Conservation (phyloP, 805 yeast species). For the Zygosaccharomyces lentus region DNA sequence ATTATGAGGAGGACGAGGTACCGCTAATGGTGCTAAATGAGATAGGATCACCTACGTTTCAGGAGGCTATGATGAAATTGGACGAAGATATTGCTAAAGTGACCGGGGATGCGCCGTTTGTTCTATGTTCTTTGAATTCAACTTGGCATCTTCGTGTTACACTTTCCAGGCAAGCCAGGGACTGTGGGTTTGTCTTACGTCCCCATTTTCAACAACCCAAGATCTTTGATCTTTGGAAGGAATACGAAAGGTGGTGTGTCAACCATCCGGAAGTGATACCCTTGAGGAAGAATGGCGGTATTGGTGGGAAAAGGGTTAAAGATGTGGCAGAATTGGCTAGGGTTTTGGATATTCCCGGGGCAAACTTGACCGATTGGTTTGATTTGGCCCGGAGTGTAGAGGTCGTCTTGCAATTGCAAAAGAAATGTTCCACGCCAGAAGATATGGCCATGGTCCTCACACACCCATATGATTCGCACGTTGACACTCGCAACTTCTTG, state of each 20-base stretch:
- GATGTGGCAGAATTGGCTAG: constrained; percentile 14
- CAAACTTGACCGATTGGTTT: constrained; percentile 3
- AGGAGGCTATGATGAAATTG: constrained; percentile 56
- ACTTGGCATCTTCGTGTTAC: constrained; percentile 73
- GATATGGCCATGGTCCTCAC: constrained; percentile 55
- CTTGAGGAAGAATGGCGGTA: constrained; percentile 11
- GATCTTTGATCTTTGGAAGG: constrained; percentile 70
- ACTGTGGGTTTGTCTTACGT: constrained; percentile 67
- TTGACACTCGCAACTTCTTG: constrained; percentile 64
- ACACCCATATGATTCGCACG: constrained; percentile 70
- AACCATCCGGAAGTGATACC: constrained; percentile 44
- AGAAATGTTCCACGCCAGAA: constrained; percentile 40
- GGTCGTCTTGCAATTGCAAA: constrained; percentile 30
- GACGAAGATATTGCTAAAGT: constrained; percentile 47
- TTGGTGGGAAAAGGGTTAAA: constrained; percentile 8
- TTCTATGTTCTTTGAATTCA: constrained; percentile 59
- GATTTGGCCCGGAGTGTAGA: constrained; percentile 22
- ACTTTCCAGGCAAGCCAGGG: constrained; percentile 76
- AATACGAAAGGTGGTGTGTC: constrained; percentile 66
- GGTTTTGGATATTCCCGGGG: constrained; percentile 9
- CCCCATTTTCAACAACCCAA: constrained; percentile 69
- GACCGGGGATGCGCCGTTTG: constrained; percentile 42
- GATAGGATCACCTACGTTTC: constrained; percentile 49
- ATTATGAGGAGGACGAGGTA: constrained; percentile 43
- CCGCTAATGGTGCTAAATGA: constrained; percentile 53